A percentile compares a stretch with the other conserved stretches of the same genome.
Evolutionary conservation across 345 rosid genomes (phyloP).

Genomic region (Gossypioides kirkii): DNA sequence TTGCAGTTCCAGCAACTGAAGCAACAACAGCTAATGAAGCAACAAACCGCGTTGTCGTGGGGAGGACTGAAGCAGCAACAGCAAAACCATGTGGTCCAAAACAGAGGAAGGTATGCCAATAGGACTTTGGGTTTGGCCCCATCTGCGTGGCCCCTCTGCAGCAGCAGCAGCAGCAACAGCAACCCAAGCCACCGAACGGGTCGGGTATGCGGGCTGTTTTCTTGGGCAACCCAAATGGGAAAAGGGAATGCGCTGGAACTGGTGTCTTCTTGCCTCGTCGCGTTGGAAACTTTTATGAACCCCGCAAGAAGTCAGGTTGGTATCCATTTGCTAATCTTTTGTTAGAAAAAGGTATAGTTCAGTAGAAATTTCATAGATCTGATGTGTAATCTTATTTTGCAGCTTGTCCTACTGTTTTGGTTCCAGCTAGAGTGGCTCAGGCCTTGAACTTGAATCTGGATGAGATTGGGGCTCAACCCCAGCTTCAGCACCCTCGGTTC

Average conservation of each 20-base stretch:
- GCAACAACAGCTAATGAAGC: conserved; percentile 48
- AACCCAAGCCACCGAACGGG: conserved; percentile 23
- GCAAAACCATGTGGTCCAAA: conserved; percentile 24
- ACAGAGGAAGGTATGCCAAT: conserved; percentile 12
- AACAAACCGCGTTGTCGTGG: conserved; percentile 25
- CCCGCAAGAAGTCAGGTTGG: conserved; percentile 58
- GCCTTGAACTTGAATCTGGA: conserved; percentile 60
- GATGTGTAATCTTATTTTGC: background rate
- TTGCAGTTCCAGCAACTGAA: conserved; percentile 53
- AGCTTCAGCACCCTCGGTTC: conserved; percentile 26
- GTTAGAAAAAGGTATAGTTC: too few relatives aligned
- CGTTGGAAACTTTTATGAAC: conserved; percentile 23
- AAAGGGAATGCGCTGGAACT: conserved; percentile 68
- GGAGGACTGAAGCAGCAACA: conserved; percentile 17
- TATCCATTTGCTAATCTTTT: background rate
- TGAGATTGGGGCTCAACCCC: conserved; percentile 29
- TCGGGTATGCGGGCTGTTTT: conserved; percentile 58
- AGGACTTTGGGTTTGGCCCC: conserved; percentile 36
- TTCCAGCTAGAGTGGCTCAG: conserved; percentile 73
- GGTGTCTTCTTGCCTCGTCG: conserved; percentile 90
- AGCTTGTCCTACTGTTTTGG: conserved; percentile 51
- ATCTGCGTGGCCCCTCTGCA: conserved; percentile 65
- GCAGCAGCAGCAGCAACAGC: conserved; percentile 30
- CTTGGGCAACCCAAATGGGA: conserved; percentile 40
- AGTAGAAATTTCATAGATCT: background rate